Conservation (phyloP, 495 filamentous ascomycete species). For the Neurospora sp. region DNA sequence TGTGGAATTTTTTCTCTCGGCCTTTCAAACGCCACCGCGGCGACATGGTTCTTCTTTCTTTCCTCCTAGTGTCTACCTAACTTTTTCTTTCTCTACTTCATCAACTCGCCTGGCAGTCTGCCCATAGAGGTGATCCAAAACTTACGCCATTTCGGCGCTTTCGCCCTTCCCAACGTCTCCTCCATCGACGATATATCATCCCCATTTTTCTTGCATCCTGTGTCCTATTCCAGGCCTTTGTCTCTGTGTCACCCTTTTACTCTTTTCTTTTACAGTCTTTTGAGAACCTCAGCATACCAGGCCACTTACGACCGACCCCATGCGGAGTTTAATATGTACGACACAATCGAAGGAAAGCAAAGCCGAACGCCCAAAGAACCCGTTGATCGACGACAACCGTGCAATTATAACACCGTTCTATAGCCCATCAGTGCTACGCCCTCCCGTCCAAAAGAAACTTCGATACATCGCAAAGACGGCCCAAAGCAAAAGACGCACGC, state of each 20-base stretch:
- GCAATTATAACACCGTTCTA: neutral
- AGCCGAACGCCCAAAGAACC: neutral
- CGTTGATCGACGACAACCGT: neutral
- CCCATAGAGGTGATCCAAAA: neutral
- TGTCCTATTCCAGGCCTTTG: neutral
- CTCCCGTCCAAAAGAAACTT: neutral
- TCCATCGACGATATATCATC: neutral
- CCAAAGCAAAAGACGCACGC: neutral
- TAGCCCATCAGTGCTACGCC: neutral
- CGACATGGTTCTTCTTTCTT: neutral
- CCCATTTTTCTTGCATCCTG: neutral
- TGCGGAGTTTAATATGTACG: neutral
- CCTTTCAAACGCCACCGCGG: neutral
- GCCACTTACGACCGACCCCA: neutral
- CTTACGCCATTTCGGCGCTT: neutral
- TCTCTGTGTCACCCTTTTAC: neutral
- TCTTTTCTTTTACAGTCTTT: neutral
- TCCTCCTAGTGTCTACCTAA: neutral
- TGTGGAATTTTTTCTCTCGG: neutral
- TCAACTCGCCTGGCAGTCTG: neutral
- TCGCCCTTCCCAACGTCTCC: neutral
- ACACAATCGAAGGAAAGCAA: neutral
- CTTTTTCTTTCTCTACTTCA: neutral
- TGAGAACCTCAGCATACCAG: neutral
- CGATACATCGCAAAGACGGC: neutral